These are phyloP conservation scores for Amyloporia xantha DNA, from an alignment of 768 basidiomycete species.

Conservation along the genomic window DNA sequence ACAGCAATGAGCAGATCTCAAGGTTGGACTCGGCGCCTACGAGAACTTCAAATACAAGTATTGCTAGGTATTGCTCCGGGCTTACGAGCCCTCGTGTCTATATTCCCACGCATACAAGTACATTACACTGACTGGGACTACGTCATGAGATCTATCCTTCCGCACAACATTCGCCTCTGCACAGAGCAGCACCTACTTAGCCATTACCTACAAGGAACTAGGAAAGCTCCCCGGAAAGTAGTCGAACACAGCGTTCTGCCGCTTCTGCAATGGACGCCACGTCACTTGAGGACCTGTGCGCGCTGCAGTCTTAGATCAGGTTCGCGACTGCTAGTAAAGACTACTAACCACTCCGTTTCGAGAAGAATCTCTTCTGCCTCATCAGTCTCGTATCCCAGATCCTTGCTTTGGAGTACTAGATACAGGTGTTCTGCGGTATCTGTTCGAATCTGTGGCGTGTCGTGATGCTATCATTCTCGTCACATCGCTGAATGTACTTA, in stretches of 20 bases:
- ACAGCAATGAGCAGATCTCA: too few species aligned
- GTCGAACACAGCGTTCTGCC: slow-evolving; percentile 34
- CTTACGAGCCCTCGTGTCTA: slow-evolving; percentile 1
- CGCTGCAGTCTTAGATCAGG: slow-evolving; percentile 15
- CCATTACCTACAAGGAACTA: background rate
- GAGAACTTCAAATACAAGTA: background rate
- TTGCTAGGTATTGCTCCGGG: too few species aligned
- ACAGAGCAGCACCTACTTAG: too few species aligned
- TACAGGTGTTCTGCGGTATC: slow-evolving; percentile 83
- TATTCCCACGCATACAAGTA: slow-evolving; percentile 12
- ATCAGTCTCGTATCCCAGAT: slow-evolving; percentile 58
- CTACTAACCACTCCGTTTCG: slow-evolving; percentile 74
- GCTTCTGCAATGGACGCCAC: slow-evolving; percentile 31
- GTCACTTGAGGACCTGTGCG: slow-evolving; percentile 44
- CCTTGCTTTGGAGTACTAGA: slow-evolving; percentile 63
- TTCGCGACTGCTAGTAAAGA: too few species aligned
- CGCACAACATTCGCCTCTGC: background rate
- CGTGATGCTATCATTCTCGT: too few species aligned
- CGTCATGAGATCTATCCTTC: background rate
- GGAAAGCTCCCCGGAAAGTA: slow-evolving; percentile 20
- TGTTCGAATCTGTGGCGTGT: slow-evolving; percentile 54
- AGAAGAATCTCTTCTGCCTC: slow-evolving; percentile 63
- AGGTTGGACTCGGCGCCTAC: too few species aligned
- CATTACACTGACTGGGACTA: background rate
- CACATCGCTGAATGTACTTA: too few species aligned